Base-by-base conservation (phyloP, 495 filamentous ascomycete species). In the Penicillium lagena region DNA sequence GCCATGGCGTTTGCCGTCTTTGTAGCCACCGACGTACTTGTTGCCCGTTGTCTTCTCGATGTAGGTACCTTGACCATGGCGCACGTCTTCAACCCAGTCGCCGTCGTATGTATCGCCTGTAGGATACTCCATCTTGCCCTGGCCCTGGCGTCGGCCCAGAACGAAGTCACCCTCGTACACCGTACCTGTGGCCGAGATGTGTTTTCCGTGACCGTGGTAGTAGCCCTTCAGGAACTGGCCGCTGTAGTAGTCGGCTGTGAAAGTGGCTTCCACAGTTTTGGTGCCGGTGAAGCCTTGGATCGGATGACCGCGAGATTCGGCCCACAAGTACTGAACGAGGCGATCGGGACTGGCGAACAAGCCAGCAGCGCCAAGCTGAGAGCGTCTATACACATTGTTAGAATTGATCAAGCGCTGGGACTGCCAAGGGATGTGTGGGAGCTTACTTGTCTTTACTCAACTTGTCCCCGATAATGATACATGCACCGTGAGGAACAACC, bases 31-130 rank as follows among this genome's bases (percentile, higher is more conserved):
- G 4, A 73, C 73, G 49, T 82, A 86, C 37, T 76, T 76, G 53
- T 85, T 84, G 31, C 79, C 79, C 0, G 79, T 82, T 39, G 68
- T 66, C 40, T 66, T 73, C 45, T 83, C 80, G 28, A 75, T 64
- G 45, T 76, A 78, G 9, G 68, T 75, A 37, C 82, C 82, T 36
- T 78, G 67, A 13, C 82, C 82, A 44, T 81, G 73, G 36, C 71
- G 77, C 32, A 76, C 64, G 53, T 77, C 72, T 37, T 72, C 64
- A 11, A 63, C 58, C 76, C 76, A 86, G 37, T 74, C 68, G 14
- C 82, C 82, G 8, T 75, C 71, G 57, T 86, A 85, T 9, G 66
- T 76, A 52, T 86, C 79, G 13, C 80, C 78, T 40, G 75, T 80
- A 2, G 77, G 76, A 58, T 79, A 84, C 17, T 70, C 70, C 67